These are phyloP conservation scores for Fragaria nilgerrensis DNA, from an alignment of 306 rosid genomes.

Conservation along the genomic window DNA sequence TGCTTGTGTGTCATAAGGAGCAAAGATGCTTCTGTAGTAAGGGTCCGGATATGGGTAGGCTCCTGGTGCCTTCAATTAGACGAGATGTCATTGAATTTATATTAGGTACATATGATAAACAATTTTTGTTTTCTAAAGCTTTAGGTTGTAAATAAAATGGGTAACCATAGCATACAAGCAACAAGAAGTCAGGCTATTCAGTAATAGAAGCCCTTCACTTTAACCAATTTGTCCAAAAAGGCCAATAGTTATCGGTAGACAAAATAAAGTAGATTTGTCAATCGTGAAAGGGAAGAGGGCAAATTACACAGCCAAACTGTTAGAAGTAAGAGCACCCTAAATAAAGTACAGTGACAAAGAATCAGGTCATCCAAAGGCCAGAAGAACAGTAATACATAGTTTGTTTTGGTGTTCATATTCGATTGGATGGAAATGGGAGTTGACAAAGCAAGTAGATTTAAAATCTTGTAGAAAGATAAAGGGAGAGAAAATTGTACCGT, in stretches of 20 bases:
- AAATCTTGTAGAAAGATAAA: not conserved
- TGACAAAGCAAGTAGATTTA: not conserved
- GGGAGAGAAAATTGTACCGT: not conserved
- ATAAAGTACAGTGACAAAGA: not conserved
- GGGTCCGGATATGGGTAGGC: conserved; percentile 94
- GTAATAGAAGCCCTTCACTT: not conserved
- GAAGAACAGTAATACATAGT: not conserved
- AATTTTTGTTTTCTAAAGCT: not conserved
- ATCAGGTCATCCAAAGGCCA: not conserved
- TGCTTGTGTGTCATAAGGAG: conserved; percentile 79
- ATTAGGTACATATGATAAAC: not conserved
- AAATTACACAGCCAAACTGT: not conserved
- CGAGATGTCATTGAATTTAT: conserved; percentile 4
- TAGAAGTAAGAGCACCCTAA: not conserved
- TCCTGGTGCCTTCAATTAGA: conserved; percentile 64
- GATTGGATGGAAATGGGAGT: not conserved
- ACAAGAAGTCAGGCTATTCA: not conserved
- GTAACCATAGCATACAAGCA: not conserved
- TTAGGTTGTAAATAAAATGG: not conserved
- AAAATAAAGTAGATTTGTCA: not conserved
- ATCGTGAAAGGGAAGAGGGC: not conserved
- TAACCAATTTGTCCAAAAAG: conserved; percentile 2
- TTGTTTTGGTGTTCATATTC: not conserved
- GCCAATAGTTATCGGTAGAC: not conserved
- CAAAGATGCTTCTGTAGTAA: conserved; percentile 90